Evolutionary conservation across 139 green algal genomes (phyloP).

Genomic region (Picochlorum sp.): DNA sequence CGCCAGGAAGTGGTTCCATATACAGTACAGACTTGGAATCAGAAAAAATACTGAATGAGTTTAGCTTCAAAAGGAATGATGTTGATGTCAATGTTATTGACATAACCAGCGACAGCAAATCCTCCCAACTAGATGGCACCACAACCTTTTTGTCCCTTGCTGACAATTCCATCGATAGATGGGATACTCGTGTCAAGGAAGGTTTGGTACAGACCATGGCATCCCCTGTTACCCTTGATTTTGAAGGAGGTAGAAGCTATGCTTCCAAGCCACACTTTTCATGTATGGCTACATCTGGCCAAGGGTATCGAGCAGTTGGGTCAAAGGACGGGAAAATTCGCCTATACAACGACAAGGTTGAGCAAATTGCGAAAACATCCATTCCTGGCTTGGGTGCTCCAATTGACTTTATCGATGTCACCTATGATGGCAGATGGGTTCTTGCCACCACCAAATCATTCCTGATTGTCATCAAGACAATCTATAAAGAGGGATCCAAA

Average conservation of each 20-base stretch:
- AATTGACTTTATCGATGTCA: constrained; percentile 88
- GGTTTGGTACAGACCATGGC: constrained; percentile 47
- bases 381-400: constrained; percentile 82
- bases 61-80: constrained; percentile 78
- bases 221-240: constrained; percentile 41
- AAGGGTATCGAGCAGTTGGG: constrained; percentile 83
- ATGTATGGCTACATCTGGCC: constrained; percentile 66
- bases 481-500: constrained; percentile 42
- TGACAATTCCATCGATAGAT: constrained; percentile 65
- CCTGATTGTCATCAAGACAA: constrained; percentile 88
- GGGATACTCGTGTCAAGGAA: constrained; percentile 68
- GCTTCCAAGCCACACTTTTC: constrained; percentile 61
- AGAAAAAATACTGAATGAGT: constrained; percentile 71
- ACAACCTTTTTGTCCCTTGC: constrained; percentile 84
- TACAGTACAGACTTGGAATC: constrained; percentile 60
- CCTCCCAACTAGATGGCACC: constrained; percentile 48
- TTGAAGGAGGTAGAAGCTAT: constrained; percentile 83
- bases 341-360: constrained; percentile 78
- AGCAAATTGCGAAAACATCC: constrained; percentile 69
- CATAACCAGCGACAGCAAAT: constrained; percentile 70
- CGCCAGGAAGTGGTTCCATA: constrained; percentile 39
- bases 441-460: constrained; percentile 89
- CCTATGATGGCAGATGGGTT: constrained; percentile 80
- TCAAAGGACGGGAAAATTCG: constrained; percentile 76
- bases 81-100: constrained; percentile 70